A percentile compares a stretch with the other conserved stretches of the same genome.
phyloP scores from a whole-genome alignment of 2,329 filamentous ascomycete genomes.

The Camptophora hylomeconis region DNA sequence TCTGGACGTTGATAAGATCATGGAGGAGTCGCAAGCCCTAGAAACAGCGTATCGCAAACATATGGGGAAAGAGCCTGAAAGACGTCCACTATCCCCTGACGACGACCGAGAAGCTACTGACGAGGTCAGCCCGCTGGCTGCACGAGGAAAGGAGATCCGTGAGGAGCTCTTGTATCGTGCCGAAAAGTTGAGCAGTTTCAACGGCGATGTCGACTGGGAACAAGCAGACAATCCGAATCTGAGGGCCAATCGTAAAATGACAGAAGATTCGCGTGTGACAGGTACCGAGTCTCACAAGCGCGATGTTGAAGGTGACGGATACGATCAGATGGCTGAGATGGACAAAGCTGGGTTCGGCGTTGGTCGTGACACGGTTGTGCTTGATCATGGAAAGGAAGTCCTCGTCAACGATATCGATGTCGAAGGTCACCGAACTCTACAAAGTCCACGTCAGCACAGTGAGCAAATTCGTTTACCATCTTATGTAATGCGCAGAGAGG shows the following conservation, averaged over 20 bases:
- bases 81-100: slow-evolving; percentile 4
- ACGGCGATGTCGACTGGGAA: slow-evolving; percentile 58
- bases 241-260: slow-evolving; percentile 40
- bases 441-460: slow-evolving; percentile 36
- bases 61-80: background rate
- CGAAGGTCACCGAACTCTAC: slow-evolving; percentile 50
- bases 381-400: slow-evolving; percentile 55
- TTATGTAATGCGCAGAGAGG: slow-evolving; percentile 20
- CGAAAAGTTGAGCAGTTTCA: slow-evolving; percentile 54
- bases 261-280: slow-evolving; percentile 45
- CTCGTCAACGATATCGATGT: slow-evolving; percentile 50
- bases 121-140: slow-evolving; percentile 8
- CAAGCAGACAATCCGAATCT: slow-evolving; percentile 45
- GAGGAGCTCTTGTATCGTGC: slow-evolving; percentile 45
- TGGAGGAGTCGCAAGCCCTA: slow-evolving; percentile 61
- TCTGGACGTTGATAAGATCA: slow-evolving; percentile 83
- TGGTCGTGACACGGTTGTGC: slow-evolving; percentile 58
- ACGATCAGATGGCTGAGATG: slow-evolving; percentile 60
- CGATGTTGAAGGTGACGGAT: slow-evolving; percentile 67
- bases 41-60: slow-evolving; percentile 46
- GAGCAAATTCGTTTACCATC: slow-evolving; percentile 19
- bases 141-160: slow-evolving; percentile 19
- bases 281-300: slow-evolving; percentile 50
- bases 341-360: slow-evolving; percentile 46
- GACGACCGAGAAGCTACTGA: slow-evolving; percentile 15